These are phyloP conservation scores for Gymnopilus junonius DNA, from an alignment of 768 basidiomycete genomes.

Conservation along the genomic window DNA sequence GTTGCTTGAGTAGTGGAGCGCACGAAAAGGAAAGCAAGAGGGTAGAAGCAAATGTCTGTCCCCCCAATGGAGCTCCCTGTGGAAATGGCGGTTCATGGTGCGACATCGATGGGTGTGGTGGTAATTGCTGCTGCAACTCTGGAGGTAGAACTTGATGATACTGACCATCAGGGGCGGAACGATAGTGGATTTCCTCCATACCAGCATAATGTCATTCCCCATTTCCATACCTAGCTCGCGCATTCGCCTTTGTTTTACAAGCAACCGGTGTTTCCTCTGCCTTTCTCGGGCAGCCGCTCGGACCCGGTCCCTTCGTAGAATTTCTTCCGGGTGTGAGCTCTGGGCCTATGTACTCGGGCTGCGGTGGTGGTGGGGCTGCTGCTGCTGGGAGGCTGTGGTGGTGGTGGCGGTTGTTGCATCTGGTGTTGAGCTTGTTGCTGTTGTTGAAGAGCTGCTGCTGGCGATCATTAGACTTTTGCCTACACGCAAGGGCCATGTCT, in stretches of 20 bases:
- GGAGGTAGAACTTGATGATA: slow-evolving; percentile 50
- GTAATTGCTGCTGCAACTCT: slow-evolving; percentile 39
- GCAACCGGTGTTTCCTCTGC: slow-evolving; percentile 79
- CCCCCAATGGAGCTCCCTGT: slow-evolving; percentile 57
- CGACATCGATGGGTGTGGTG: slow-evolving; percentile 39
- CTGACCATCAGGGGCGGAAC: slow-evolving; percentile 52
- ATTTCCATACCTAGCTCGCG: slow-evolving; percentile 83
- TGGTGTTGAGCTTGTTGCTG: slow-evolving; percentile 29
- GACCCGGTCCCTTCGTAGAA: slow-evolving; percentile 69
- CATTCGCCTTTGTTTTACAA: slow-evolving; percentile 82
- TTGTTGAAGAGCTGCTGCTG: slow-evolving; percentile 26
- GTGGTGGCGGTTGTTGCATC: slow-evolving; percentile 25
- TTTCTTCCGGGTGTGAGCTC: slow-evolving; percentile 63
- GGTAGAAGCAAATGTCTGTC: slow-evolving; percentile 82
- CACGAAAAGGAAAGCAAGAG: slow-evolving; percentile 78
- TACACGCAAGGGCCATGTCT: slow-evolving; percentile 41
- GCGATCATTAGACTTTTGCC: slow-evolving; percentile 32
- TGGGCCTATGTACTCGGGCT: slow-evolving; percentile 21
- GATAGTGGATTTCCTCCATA: slow-evolving; percentile 71
- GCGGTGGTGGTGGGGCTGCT: slow-evolving; percentile 20
- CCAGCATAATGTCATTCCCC: slow-evolving; percentile 70
- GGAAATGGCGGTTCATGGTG: slow-evolving; percentile 66
- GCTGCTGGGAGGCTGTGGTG: slow-evolving; percentile 19
- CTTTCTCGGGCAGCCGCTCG: slow-evolving; percentile 79
- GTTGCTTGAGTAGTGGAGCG: slow-evolving; percentile 73